phyloP scores from a whole-genome alignment of 352 stramenopile genomes.

The Phytophthora boehmeriae region DNA sequence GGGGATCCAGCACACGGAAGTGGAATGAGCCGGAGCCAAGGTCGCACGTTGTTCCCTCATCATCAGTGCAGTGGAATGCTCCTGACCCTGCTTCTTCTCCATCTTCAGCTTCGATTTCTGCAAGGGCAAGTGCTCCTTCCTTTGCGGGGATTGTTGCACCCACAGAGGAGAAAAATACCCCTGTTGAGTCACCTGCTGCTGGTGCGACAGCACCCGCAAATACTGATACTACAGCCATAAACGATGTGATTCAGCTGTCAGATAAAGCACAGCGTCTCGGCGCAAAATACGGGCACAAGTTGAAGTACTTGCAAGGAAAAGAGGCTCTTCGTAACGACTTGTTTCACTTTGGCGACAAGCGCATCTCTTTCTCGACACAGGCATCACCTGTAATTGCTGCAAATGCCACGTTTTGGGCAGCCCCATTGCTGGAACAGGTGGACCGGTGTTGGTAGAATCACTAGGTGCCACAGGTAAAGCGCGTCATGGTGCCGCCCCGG shows the following conservation, averaged over 20 bases:
- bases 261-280: conserved; percentile 72
- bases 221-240: neutral
- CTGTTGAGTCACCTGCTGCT: conserved; percentile 11
- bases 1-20: conserved; percentile 35
- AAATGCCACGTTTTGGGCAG: conserved; percentile 63
- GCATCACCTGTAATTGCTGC: conserved; percentile 55
- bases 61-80: conserved; percentile 15
- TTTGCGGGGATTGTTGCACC: neutral
- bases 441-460: conserved; percentile 65
- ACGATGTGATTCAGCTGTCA: conserved; percentile 46
- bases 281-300: conserved; percentile 75
- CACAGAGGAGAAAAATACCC: conserved; percentile 13
- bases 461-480: conserved; percentile 56
- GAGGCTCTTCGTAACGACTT: conserved; percentile 59
- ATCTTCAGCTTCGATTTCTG: neutral
- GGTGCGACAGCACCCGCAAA: neutral
- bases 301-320: conserved; percentile 82
- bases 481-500: conserved; percentile 32
- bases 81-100: neutral
- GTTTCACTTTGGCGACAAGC: conserved; percentile 59
- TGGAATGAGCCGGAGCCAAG: conserved; percentile 39
- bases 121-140: neutral
- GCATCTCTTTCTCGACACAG: conserved; percentile 44
- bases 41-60: conserved; percentile 3
- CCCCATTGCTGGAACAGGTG: conserved; percentile 63